Base-by-base conservation (phyloP, 768 basidiomycete species). In the Coprinopsis sp. region DNA sequence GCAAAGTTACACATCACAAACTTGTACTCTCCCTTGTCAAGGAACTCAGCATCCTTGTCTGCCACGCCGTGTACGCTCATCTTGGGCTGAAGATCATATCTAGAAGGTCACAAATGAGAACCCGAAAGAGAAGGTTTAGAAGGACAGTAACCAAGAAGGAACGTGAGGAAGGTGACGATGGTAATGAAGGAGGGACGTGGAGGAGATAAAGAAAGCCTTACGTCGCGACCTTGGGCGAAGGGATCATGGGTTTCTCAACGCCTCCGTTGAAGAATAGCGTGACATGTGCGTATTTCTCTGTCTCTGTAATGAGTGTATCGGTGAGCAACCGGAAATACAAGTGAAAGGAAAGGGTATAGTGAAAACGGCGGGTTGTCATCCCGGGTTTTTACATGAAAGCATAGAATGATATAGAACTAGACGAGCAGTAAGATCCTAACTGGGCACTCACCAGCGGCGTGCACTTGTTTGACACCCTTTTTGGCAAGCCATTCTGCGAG, bases 241-340 rank as follows among this genome's bases (percentile, higher is more conserved):
- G 79, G 49, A 95, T 83, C 88, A 96, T 83, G 62, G 82, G 89
- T 61, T 92, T 89, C 72, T 96, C 94, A 22, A 92, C 82, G 46
- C 93, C 93, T 12, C 93, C 94, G 65, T 95, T 96, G 78, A 96
- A 95, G 78, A 95, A 96, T 75, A 96, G 95, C 1, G 93, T 97
- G 46, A 97, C 90, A 60, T 97, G 93, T 2, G 92, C 92, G 64
- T 94, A 97, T 68, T 97, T 95, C 64, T 95, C 93, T 14, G 93
- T 95, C 64, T 96, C 93, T 78, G 58, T 3, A 22, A 39, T 39
- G 33, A 8, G 10, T 8, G 8, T 31, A 42, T 42, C 44, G 51
- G 34, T 5, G 21, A 21, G 8, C 21, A 40, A 44, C 18, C 13
- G 1, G n/a, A 23, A 2, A 28, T 23, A 11, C 6, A 3, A 2